Evolutionary conservation across 164 flowering plant species (phyloP), one percentile per base, ranked within the genome.

Genomic region (Vitis amurensis): DNA sequence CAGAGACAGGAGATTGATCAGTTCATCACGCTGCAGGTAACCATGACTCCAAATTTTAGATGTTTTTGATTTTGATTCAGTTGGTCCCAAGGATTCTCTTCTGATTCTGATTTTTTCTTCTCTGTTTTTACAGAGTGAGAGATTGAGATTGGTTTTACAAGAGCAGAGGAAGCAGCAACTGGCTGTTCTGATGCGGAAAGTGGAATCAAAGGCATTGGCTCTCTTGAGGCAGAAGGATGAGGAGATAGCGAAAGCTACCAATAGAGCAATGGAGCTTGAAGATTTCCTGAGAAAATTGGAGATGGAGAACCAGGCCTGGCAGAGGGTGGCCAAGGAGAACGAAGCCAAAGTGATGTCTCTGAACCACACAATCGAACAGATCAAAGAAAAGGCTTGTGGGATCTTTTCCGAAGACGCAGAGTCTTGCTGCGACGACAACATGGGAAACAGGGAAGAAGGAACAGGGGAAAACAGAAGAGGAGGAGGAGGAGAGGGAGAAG

Each of bases 251-350:
- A 72, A 50, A 55, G 87, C 81, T 0, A 11, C 64, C 0, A 78
- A 69, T 52, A 79, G 71, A 56, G 63, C 71, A 23, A 60, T 69
- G 76, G 86, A 84, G 74, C 80, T 86, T 0, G 81, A 88, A 59
- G 59, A 64, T 17, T 47, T 74, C 47, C 8, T 86, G 50, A 76
- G 57, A 19, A 81, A 53, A 55, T 29, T 84, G 31, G 89, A 84
- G 61, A 44, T 68, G 9, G 92, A 86, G 74, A 85, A 64, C 37
- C 75, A 71, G 55, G 66, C 81, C 12, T 93, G 97, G 98, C 88
- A 89, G 66, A 82, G 86, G 63, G 17, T 82, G 8, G 97, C 92
- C 0, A 78, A 70, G 27, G 88, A 91, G 19, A 84, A 86, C 37
- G 94, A 89, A 80, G 84, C 87, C 11, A 73, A 78, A 83, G 84